These are phyloP conservation scores for Trametes coccinea DNA, from an alignment of 768 basidiomycete species.

Conservation along the genomic window DNA sequence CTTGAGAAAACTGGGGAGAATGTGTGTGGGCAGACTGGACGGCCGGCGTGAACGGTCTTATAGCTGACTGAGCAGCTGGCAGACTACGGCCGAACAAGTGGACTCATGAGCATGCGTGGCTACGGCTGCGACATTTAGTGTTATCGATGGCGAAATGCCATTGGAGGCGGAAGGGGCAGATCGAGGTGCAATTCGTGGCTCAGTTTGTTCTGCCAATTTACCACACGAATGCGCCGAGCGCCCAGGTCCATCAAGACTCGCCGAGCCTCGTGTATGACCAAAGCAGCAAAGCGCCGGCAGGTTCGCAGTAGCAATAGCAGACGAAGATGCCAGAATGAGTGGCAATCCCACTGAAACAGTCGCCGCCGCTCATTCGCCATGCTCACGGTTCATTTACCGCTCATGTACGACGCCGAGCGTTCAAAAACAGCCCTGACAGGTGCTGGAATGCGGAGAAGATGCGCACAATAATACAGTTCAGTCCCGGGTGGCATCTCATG, in stretches of 20 bases:
- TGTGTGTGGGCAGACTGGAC: background rate
- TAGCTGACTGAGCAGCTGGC: slow-evolving; percentile 13
- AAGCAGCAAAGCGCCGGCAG: background rate
- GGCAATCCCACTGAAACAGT: background rate
- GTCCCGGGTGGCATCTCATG: slow-evolving; percentile 18
- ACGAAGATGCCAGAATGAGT: background rate
- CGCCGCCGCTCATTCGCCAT: background rate
- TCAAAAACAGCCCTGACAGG: background rate
- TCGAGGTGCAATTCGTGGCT: background rate
- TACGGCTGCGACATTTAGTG: slow-evolving; percentile 6
- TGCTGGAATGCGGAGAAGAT: background rate
- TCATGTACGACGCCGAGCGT: background rate
- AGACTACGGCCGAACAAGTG: slow-evolving; percentile 1
- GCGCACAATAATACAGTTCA: slow-evolving; percentile 1
- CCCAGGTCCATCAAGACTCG: background rate
- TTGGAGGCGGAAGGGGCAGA: background rate
- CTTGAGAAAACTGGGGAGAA: background rate
- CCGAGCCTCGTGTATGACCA: background rate
- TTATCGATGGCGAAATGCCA: slow-evolving; percentile 9
- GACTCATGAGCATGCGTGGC: background rate
- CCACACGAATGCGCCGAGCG: background rate
- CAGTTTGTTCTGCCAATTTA: background rate
- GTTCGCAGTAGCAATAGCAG: background rate
- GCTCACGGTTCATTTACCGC: background rate
- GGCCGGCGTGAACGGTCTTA: slow-evolving; percentile 1